Evolutionary conservation across 2,329 filamentous ascomycete species (phyloP).

Genomic region (Fusarium avenaceum): DNA sequence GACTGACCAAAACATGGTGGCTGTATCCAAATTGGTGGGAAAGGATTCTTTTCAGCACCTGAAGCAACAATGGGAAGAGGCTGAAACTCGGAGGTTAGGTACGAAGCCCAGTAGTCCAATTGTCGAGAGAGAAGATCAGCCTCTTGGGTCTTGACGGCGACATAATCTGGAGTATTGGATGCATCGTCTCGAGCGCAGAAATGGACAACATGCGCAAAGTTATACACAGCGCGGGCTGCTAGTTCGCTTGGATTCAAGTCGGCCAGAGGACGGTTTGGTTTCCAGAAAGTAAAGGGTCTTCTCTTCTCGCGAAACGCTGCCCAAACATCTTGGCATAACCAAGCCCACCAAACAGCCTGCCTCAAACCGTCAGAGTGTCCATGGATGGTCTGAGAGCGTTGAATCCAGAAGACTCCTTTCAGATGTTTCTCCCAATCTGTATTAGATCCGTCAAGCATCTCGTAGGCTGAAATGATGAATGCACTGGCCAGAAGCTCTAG

Average conservation of each 20-base stretch:
- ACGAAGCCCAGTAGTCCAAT: no score
- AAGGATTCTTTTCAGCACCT: no score
- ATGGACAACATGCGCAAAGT: no score
- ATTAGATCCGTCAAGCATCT: conserved; percentile 1
- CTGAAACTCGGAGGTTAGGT: no score
- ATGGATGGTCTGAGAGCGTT: background rate
- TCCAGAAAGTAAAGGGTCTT: background rate
- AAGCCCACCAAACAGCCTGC: background rate
- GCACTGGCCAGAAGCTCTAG: background rate
- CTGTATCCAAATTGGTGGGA: no score
- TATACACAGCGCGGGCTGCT: background rate
- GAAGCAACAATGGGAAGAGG: no score
- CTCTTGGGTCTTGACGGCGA: no score
- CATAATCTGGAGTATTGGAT: no score
- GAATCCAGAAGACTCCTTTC: conserved; percentile 4
- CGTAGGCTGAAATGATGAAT: background rate
- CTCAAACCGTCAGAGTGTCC: background rate
- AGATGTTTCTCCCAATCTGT: background rate
- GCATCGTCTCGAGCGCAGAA: no score
- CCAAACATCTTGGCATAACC: conserved; percentile 7
- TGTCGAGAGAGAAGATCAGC: no score
- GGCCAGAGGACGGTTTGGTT: background rate
- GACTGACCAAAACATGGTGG: no score
- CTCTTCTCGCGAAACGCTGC: conserved; percentile 6
- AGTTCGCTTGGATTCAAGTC: background rate